Conservation (phyloP, 2,329 filamentous ascomycete species). For the Stromatinia cepivora region DNA sequence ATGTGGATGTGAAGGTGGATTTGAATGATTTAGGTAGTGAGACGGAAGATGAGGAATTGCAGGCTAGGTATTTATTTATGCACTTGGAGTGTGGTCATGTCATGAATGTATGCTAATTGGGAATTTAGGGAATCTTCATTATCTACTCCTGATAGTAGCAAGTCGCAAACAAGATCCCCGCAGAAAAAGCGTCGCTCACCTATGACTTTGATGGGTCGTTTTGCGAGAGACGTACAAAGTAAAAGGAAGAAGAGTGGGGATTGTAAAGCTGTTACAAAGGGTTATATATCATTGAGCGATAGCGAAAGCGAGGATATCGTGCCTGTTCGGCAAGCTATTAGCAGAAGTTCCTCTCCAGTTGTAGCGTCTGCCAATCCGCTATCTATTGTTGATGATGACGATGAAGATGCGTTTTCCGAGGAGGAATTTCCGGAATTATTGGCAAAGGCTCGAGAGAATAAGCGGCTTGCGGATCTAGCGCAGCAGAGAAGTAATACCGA, state of each 20-base stretch:
- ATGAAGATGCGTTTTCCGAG: slow-evolving; percentile 33
- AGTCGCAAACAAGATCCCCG: slow-evolving; percentile 24
- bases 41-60: slow-evolving; percentile 16
- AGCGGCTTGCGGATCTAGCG: slow-evolving; percentile 29
- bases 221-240: slow-evolving; percentile 28
- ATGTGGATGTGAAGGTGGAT: slow-evolving; percentile 23
- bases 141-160: slow-evolving; percentile 30
- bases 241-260: slow-evolving; percentile 19
- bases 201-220: slow-evolving; percentile 28
- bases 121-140: slow-evolving; percentile 31
- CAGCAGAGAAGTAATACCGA: slow-evolving; percentile 23
- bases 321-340: slow-evolving; percentile 8
- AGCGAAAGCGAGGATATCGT: slow-evolving; percentile 28
- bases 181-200: slow-evolving; percentile 24
- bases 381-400: slow-evolving; percentile 28
- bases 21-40: slow-evolving; percentile 23
- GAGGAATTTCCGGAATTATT: slow-evolving; percentile 41
- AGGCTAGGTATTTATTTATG: slow-evolving; percentile 13
- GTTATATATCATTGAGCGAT: slow-evolving; percentile 35
- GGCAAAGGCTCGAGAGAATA: slow-evolving; percentile 35
- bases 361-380: neutral
- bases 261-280: slow-evolving; percentile 23
- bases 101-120: slow-evolving; percentile 12
- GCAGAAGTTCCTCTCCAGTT: slow-evolving; percentile 4
- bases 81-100: neutral